phyloP scores from a whole-genome alignment of 2,329 filamentous ascomycete genomes.

The Lasiodiplodia gonubiensis region DNA sequence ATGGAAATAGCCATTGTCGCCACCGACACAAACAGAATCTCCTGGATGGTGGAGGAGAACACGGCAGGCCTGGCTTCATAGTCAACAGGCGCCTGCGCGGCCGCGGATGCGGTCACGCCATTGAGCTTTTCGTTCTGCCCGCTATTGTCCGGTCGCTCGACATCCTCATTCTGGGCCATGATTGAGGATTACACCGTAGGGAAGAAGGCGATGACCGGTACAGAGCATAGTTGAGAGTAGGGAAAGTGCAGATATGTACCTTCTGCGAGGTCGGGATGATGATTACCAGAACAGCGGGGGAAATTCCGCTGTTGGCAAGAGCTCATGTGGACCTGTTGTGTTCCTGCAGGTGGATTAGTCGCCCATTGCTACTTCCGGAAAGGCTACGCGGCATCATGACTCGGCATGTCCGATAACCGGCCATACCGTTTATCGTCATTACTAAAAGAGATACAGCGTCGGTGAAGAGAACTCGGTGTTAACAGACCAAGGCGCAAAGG shows the following conservation, averaged over 20 bases:
- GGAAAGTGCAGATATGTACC: background rate
- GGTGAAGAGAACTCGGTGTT: background rate
- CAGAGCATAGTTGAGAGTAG: background rate
- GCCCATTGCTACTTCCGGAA: background rate
- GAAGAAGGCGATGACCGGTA: background rate
- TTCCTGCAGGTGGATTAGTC: background rate
- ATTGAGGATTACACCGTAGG: background rate
- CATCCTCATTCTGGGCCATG: slow-evolving; percentile 12
- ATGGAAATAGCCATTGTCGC: slow-evolving; percentile 71
- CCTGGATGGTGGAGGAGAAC: slow-evolving; percentile 67
- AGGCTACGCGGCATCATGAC: slow-evolving; percentile 11
- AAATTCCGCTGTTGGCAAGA: slow-evolving; percentile 9
- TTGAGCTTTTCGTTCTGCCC: background rate
- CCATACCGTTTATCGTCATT: background rate
- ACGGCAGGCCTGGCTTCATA: slow-evolving; percentile 55
- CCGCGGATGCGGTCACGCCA: background rate
- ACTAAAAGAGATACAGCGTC: background rate
- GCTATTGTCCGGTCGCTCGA: background rate
- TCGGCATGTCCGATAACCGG: slow-evolving; percentile 20
- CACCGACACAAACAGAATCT: slow-evolving; percentile 69
- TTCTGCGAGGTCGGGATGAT: slow-evolving; percentile 12
- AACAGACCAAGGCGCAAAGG: background rate
- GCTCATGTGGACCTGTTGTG: background rate
- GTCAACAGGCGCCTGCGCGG: background rate
- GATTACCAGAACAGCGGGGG: slow-evolving; percentile 11